Percentiles rank a stretch among this genome's conserved stretches.
These are phyloP conservation scores for Boletus sensibilis DNA, from an alignment of 768 basidiomycete genomes.

Conservation along the genomic window DNA sequence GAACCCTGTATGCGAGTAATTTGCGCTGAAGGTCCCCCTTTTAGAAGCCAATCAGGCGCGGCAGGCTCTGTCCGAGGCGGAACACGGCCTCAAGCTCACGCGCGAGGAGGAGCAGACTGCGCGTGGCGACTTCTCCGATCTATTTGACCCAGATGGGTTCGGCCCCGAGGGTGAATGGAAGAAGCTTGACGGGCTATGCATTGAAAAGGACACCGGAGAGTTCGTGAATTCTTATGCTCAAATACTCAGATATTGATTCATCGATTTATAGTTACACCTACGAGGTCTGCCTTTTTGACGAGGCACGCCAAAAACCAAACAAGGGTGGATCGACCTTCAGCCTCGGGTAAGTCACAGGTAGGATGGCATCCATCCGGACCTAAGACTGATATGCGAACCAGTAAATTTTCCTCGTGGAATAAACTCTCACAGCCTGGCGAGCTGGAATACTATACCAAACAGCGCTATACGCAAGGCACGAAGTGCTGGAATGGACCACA, in stretches of 20 bases:
- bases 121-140: conserved; percentile 56
- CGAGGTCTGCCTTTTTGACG: conserved; percentile 87
- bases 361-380: neutral
- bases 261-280: conserved; percentile 74
- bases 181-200: conserved; percentile 81
- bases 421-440: conserved; percentile 53
- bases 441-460: conserved; percentile 75
- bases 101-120: conserved; percentile 54
- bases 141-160: conserved; percentile 66
- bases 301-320: conserved; percentile 85
- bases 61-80: conserved; percentile 60
- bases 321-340: conserved; percentile 71
- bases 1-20: neutral
- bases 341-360: conserved; percentile 69
- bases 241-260: conserved; percentile 6
- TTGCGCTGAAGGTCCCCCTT: conserved; percentile 1
- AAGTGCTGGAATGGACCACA: conserved; percentile 97
- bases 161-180: conserved; percentile 92
- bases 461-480: conserved; percentile 79
- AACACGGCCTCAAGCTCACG: conserved; percentile 53
- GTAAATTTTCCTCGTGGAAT: conserved; percentile 83
- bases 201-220: conserved; percentile 87
- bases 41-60: conserved; percentile 61
- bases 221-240: conserved; percentile 44
- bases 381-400: conserved; percentile 29